Conservation (phyloP, 495 filamentous ascomycete genomes). For the Xylaria scruposa region DNA sequence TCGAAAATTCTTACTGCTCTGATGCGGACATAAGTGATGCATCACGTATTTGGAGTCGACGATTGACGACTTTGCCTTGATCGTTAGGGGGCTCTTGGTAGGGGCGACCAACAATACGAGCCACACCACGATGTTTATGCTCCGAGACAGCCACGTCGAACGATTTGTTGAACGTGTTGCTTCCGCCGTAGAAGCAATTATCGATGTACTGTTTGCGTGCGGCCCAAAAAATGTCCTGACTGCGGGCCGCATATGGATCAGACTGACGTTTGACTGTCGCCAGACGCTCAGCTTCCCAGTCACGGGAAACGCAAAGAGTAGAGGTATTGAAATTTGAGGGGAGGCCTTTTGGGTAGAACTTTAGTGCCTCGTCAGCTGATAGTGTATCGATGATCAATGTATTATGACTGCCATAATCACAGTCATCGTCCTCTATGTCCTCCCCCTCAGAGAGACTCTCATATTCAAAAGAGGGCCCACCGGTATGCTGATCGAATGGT, state of each 20-base stretch:
- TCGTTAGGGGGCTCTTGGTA: slow-evolving; percentile 30
- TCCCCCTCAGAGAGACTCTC: slow-evolving; percentile 5
- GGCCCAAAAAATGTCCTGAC: background rate
- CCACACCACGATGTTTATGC: slow-evolving; percentile 39
- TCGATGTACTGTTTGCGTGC: slow-evolving; percentile 33
- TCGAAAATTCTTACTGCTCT: slow-evolving; percentile 31
- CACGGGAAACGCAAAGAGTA: slow-evolving; percentile 25
- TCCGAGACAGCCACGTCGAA: slow-evolving; percentile 34
- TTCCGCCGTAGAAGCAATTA: slow-evolving; percentile 44
- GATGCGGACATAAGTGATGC: slow-evolving; percentile 39
- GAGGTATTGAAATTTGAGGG: slow-evolving; percentile 33
- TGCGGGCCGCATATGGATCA: slow-evolving; percentile 7
- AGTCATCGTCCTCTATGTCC: background rate
- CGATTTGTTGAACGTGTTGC: slow-evolving; percentile 34
- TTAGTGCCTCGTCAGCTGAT: slow-evolving; percentile 22
- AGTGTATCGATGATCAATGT: slow-evolving; percentile 33
- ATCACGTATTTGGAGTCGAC: slow-evolving; percentile 37
- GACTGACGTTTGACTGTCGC: slow-evolving; percentile 28
- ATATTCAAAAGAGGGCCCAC: background rate
- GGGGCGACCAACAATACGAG: slow-evolving; percentile 38
- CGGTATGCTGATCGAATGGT: background rate
- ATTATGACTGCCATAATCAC: too few relatives aligned
- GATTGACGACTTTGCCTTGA: slow-evolving; percentile 30
- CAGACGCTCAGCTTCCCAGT: slow-evolving; percentile 36
- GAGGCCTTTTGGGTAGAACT: slow-evolving; percentile 34